Conservation (phyloP, 495 filamentous ascomycete genomes). For the Letharia lupina region DNA sequence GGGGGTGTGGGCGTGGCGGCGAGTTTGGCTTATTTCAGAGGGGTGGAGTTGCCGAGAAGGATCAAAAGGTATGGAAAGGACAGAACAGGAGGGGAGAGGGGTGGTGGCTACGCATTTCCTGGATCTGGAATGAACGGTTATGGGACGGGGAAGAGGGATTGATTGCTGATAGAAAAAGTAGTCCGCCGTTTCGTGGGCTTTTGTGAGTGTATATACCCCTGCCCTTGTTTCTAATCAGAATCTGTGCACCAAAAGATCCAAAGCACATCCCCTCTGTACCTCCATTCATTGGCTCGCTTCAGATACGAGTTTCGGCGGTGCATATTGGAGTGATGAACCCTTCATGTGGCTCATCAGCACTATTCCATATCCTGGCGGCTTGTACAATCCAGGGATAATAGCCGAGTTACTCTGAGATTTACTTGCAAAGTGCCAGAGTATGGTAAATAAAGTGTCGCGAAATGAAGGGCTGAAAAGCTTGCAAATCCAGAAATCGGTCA, state of each 20-base stretch:
- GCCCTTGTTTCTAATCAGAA: neutral
- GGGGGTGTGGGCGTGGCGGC: slow-evolving; percentile 37
- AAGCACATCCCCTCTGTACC: neutral
- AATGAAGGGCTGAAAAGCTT: neutral
- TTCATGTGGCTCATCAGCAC: neutral
- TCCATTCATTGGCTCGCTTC: neutral
- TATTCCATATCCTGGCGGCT: neutral
- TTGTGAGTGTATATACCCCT: neutral
- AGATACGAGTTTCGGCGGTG: neutral
- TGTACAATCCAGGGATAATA: neutral
- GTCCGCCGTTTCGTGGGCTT: neutral
- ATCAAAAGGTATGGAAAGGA: slow-evolving; percentile 35
- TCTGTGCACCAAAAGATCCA: neutral
- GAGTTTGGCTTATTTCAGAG: slow-evolving; percentile 30
- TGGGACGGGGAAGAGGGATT: slow-evolving; percentile 50
- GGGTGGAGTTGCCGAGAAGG: slow-evolving; percentile 38
- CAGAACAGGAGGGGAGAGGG: slow-evolving; percentile 35
- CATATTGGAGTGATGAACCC: neutral
- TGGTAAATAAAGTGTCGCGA: too few species aligned
- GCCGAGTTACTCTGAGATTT: neutral
- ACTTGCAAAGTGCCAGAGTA: too few species aligned
- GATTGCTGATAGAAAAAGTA: slow-evolving; percentile 16
- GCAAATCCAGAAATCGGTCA: neutral
- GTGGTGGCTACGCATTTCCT: slow-evolving; percentile 38
- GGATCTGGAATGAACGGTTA: slow-evolving; percentile 40